Conservation (phyloP, 1,284 basidiomycete genomes). For the Trametes polyzona region DNA sequence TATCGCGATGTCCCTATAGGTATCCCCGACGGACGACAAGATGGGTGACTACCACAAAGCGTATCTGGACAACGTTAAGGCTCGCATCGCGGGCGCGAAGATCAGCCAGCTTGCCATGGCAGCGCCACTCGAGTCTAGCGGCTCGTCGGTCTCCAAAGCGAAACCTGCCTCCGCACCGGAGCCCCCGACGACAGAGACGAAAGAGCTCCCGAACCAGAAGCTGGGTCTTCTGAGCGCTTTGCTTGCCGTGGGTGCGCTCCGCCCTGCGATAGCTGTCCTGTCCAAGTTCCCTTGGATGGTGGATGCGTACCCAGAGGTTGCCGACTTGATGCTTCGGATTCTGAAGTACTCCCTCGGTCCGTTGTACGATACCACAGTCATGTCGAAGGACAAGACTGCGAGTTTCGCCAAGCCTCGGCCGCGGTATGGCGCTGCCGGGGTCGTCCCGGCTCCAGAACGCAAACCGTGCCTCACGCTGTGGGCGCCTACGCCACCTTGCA, state of each 20-base stretch:
- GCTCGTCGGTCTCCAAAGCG: constrained; percentile 30
- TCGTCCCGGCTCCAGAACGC: constrained; percentile 52
- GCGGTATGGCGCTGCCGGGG: constrained; percentile 62
- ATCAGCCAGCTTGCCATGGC: constrained; percentile 88
- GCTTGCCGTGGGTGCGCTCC: constrained; percentile 83
- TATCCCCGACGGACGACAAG: constrained; percentile 75
- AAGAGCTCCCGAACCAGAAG: constrained; percentile 78
- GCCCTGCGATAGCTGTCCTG: constrained; percentile 79
- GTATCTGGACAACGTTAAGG: constrained; percentile 69
- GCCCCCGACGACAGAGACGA: constrained; percentile 51
- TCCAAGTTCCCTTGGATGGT: constrained; percentile 87
- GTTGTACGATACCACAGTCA: constrained; percentile 62
- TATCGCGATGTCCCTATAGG: constrained; percentile 43
- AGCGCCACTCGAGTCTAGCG: constrained; percentile 77
- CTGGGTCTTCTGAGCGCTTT: constrained; percentile 81
- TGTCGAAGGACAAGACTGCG: constrained; percentile 56
- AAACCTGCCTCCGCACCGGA: constrained; percentile 33
- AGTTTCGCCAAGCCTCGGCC: constrained; percentile 66
- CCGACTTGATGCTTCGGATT: constrained; percentile 82
- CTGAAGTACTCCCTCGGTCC: constrained; percentile 69
- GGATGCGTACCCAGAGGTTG: constrained; percentile 80
- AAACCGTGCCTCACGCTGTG: constrained; percentile 68
- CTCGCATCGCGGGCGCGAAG: constrained; percentile 68
- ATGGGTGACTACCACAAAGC: constrained; percentile 73
- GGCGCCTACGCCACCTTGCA: constrained; percentile 78